Evolutionary conservation across 352 stramenopile species (phyloP).

Genomic region (Phytophthora sansomeana): DNA sequence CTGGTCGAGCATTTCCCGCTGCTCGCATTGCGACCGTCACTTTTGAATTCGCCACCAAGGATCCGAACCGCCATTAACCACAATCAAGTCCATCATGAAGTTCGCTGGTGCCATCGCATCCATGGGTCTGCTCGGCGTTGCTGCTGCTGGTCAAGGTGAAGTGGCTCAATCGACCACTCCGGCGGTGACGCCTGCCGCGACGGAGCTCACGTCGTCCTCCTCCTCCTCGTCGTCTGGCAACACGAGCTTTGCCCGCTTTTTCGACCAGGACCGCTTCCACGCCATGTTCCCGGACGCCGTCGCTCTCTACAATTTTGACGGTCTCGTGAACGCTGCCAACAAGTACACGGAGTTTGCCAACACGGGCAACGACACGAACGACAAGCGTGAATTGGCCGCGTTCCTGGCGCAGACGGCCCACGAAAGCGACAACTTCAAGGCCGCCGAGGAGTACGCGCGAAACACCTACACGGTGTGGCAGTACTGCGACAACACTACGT

Average conservation of each 20-base stretch:
- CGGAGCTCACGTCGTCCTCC: slow-evolving; percentile 1
- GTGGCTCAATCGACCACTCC: slow-evolving; percentile 12
- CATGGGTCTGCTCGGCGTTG: slow-evolving; percentile 25
- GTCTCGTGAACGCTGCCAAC: slow-evolving; percentile 42
- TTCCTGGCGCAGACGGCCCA: slow-evolving; percentile 58
- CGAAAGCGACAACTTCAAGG: slow-evolving; percentile 56
- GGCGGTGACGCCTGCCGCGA: slow-evolving; percentile 11
- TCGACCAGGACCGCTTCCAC: slow-evolving; percentile 45
- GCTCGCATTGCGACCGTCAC: slow-evolving; percentile 16
- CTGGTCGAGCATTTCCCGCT: slow-evolving; percentile 1
- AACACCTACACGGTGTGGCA: slow-evolving; percentile 47
- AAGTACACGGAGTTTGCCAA: slow-evolving; percentile 60
- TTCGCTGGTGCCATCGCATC: slow-evolving; percentile 21
- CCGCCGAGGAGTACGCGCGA: slow-evolving; percentile 47
- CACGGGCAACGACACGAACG: slow-evolving; percentile 45
- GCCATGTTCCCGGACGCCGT: slow-evolving; percentile 48
- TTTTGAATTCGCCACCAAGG: slow-evolving; percentile 27
- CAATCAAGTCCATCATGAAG: slow-evolving; percentile 27
- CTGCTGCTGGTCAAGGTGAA: slow-evolving; percentile 20
- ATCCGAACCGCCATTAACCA: neutral
- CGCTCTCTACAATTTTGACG: slow-evolving; percentile 53
- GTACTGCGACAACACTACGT: slow-evolving; percentile 54
- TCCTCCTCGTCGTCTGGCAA: neutral
- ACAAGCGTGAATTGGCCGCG: slow-evolving; percentile 52
- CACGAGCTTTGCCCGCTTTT: slow-evolving; percentile 44